Evolutionary conservation across 805 yeast species (phyloP).

Genomic region (Myxozyma neglecta): DNA sequence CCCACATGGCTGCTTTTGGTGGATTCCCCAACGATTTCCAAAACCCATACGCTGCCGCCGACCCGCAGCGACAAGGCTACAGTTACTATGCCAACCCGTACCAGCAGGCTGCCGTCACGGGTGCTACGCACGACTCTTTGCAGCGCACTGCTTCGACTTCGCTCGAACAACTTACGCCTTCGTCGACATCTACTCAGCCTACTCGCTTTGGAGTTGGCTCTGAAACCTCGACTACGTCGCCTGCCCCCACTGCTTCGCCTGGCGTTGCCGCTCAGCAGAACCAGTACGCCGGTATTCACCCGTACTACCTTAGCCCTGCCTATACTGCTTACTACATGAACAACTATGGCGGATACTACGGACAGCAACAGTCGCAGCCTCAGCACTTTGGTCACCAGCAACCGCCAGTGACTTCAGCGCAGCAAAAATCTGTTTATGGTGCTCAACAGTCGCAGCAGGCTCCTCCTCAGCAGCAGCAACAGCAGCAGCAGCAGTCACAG

Average conservation of each 20-base stretch:
- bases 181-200: slow-evolving; percentile 29
- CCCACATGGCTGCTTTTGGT: slow-evolving; percentile 32
- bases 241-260: slow-evolving; percentile 31
- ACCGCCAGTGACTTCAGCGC: slow-evolving; percentile 2
- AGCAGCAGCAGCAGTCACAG: slow-evolving; percentile 14
- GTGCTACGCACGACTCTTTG: slow-evolving; percentile 24
- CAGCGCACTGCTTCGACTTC: slow-evolving; percentile 28
- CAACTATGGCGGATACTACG: slow-evolving; percentile 32
- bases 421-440: slow-evolving; percentile 28
- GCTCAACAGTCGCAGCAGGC: slow-evolving; percentile 30
- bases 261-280: slow-evolving; percentile 27
- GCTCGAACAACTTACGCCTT: slow-evolving; percentile 30
- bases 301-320: slow-evolving; percentile 32
- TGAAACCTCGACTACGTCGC: slow-evolving; percentile 24
- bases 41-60: slow-evolving; percentile 29
- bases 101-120: slow-evolving; percentile 23
- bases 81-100: slow-evolving; percentile 25
- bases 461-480: slow-evolving; percentile 26
- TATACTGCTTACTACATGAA: slow-evolving; percentile 34
- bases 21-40: slow-evolving; percentile 33
- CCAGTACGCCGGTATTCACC: slow-evolving; percentile 30
- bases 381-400: slow-evolving; percentile 23
- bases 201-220: slow-evolving; percentile 31
- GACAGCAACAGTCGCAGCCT: slow-evolving; percentile 30
- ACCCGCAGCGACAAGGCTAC: slow-evolving; percentile 30